Conservation (phyloP, 2,329 filamentous ascomycete species). For the Setomelanomma holmii region DNA sequence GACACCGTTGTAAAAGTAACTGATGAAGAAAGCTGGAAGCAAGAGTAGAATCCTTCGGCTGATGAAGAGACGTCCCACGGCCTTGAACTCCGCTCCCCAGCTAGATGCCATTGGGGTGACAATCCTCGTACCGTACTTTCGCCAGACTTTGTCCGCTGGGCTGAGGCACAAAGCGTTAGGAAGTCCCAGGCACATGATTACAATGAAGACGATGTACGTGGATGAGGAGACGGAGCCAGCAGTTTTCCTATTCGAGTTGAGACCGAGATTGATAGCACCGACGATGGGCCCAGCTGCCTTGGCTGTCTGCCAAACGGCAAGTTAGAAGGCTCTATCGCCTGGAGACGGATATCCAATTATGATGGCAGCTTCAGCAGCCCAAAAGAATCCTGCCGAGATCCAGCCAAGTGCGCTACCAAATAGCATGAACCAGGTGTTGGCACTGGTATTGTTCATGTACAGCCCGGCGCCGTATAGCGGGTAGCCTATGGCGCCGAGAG, state of each 20-base stretch:
- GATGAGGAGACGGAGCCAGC: slow-evolving; percentile 48
- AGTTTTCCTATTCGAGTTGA: slow-evolving; percentile 52
- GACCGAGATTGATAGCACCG: slow-evolving; percentile 58
- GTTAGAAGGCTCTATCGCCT: slow-evolving; percentile 45
- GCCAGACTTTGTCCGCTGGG: slow-evolving; percentile 54
- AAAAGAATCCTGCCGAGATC: slow-evolving; percentile 52
- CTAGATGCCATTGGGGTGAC: slow-evolving; percentile 31
- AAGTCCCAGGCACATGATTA: slow-evolving; percentile 56
- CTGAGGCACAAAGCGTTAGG: slow-evolving; percentile 54
- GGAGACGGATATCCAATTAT: slow-evolving; percentile 51
- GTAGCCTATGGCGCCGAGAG: slow-evolving; percentile 54
- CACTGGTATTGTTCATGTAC: slow-evolving; percentile 49
- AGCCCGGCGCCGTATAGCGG: slow-evolving; percentile 52
- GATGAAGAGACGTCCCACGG: slow-evolving; percentile 38
- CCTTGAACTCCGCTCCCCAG: slow-evolving; percentile 38
- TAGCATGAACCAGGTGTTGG: slow-evolving; percentile 51
- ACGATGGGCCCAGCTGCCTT: slow-evolving; percentile 52
- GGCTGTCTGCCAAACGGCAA: slow-evolving; percentile 45
- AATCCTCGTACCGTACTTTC: slow-evolving; percentile 51
- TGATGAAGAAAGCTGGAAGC: slow-evolving; percentile 47
- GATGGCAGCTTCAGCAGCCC: slow-evolving; percentile 52
- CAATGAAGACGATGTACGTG: slow-evolving; percentile 57
- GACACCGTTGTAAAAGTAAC: slow-evolving; percentile 50
- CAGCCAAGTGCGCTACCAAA: slow-evolving; percentile 50
- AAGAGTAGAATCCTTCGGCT: slow-evolving; percentile 42